Evolutionary conservation across 192 early-diverging fungal genomes (phyloP).

Genomic region (Ambispora gerdemannii): DNA sequence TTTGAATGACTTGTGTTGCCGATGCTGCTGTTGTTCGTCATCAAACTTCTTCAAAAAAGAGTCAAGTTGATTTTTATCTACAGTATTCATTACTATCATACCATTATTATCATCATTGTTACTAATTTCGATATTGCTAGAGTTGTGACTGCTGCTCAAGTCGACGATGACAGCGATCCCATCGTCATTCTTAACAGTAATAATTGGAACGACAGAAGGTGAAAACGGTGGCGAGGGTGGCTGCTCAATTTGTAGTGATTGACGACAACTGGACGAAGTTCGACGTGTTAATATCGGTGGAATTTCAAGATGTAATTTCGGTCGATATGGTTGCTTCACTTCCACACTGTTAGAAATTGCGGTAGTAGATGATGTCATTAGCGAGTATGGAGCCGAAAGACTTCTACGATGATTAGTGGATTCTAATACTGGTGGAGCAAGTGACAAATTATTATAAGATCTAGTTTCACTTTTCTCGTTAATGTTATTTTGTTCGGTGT

Average conservation of each 20-base stretch:
- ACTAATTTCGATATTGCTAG: not conserved
- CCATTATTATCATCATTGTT: not conserved
- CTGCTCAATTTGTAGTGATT: not conserved
- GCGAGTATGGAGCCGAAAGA: not conserved
- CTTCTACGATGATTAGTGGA: not conserved
- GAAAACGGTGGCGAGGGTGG: not conserved
- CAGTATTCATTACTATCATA: constrained; percentile 2
- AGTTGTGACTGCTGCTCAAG: not conserved
- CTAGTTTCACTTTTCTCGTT: too few relatives aligned
- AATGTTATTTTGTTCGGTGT: too few relatives aligned
- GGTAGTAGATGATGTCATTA: not conserved
- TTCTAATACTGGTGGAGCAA: too few relatives aligned
- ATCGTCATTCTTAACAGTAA: not conserved
- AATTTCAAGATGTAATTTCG: not conserved
- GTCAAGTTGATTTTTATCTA: constrained; percentile 14
- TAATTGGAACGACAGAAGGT: not conserved
- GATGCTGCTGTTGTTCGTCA: not conserved
- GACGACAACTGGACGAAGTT: not conserved
- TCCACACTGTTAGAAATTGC: too few relatives aligned
- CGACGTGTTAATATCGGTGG: not conserved
- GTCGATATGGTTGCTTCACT: not conserved
- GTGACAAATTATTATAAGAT: too few relatives aligned
- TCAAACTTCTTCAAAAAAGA: constrained; percentile 28
- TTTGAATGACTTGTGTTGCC: too few relatives aligned
- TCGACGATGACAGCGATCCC: not conserved